Percentiles rank a stretch among this genome's conserved stretches.
Conservation (phyloP, 257 asterid species). For the Craterostigma plantagineum region DNA sequence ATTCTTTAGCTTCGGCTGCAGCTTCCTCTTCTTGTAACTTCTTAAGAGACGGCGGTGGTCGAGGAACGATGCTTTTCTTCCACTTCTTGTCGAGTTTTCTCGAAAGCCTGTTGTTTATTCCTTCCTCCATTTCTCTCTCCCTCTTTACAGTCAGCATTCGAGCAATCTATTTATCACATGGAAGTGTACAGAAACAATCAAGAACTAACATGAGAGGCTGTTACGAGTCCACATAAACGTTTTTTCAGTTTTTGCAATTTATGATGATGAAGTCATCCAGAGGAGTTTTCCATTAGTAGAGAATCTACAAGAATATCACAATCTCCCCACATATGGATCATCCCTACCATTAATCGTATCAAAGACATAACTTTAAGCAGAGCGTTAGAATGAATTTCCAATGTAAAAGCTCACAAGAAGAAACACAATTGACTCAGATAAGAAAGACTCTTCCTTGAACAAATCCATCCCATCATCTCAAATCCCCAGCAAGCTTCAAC, state of each 20-base stretch:
- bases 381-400: too few species aligned
- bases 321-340: too few species aligned
- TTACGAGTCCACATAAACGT: background rate
- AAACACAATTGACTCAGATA: too few species aligned
- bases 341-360: too few species aligned
- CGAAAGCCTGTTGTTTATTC: conserved; percentile 70
- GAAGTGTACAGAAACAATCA: background rate
- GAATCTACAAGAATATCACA: too few species aligned
- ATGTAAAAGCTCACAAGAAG: too few species aligned
- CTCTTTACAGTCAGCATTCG: conserved; percentile 86
- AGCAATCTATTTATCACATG: conserved; percentile 26
- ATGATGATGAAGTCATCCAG: too few species aligned
- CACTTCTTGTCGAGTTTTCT: conserved; percentile 78
- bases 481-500: too few species aligned
- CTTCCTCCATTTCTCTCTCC: conserved; percentile 88
- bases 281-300: too few species aligned
- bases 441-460: too few species aligned
- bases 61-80: conserved; percentile 85
- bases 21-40: conserved; percentile 86
- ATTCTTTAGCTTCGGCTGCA: conserved; percentile 64
- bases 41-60: conserved; percentile 80
- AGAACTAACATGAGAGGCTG: background rate
- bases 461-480: background rate
- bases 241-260: too few species aligned
- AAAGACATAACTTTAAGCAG: too few species aligned